These are phyloP conservation scores for Plenodomus lindquistii DNA, from an alignment of 2,329 filamentous ascomycete genomes.

Conservation along the genomic window DNA sequence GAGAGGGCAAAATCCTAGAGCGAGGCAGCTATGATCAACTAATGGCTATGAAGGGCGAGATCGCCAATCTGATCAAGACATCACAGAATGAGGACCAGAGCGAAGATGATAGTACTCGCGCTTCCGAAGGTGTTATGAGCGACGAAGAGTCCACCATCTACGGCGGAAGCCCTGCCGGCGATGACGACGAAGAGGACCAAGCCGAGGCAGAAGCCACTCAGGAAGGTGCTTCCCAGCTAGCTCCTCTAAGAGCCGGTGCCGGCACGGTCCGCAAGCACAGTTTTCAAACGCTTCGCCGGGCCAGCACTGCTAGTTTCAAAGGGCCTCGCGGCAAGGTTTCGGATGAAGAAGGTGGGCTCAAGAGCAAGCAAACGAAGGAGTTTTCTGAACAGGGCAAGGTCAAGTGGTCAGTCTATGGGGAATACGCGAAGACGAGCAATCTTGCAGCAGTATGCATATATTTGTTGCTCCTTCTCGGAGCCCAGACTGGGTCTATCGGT, in stretches of 20 bases:
- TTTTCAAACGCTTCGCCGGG: conserved; percentile 79
- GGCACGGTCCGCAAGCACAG: conserved; percentile 68
- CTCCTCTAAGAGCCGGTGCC: conserved; percentile 67
- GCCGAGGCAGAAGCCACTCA: conserved; percentile 64
- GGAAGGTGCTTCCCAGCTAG: conserved; percentile 71
- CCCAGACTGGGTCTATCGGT: conserved; percentile 82
- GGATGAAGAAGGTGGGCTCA: conserved; percentile 79
- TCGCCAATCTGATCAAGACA: conserved; percentile 81
- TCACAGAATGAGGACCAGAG: conserved; percentile 60
- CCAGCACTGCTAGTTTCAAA: conserved; percentile 87
- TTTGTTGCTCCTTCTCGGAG: conserved; percentile 72
- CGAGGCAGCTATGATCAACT: conserved; percentile 89
- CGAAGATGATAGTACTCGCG: conserved; percentile 49
- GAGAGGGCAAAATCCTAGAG: conserved; percentile 81
- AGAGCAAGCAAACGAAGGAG: conserved; percentile 86
- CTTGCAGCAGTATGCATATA: conserved; percentile 82
- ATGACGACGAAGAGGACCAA: conserved; percentile 54
- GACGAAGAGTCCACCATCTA: conserved; percentile 69
- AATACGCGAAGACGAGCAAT: conserved; percentile 96
- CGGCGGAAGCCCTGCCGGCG: conserved; percentile 53
- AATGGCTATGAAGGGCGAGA: conserved; percentile 90
- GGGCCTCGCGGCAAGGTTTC: conserved; percentile 81
- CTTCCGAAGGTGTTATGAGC: conserved; percentile 61
- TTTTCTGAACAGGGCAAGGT: conserved; percentile 93
- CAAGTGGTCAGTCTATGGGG: conserved; percentile 91